Evolutionary conservation across 1,284 basidiomycete genomes (phyloP).

Genomic region (Lentinus polychrous): DNA sequence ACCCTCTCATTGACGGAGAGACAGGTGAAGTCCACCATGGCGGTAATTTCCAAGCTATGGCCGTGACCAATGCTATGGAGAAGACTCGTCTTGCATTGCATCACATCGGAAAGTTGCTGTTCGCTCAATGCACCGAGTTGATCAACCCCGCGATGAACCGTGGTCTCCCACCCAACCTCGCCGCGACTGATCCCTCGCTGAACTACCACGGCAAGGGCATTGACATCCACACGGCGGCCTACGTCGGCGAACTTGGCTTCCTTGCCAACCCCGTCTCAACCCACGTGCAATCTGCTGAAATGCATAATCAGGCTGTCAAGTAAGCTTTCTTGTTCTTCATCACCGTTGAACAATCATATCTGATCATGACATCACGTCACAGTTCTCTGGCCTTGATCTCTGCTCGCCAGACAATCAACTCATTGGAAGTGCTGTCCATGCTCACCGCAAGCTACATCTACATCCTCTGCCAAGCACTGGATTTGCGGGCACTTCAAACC

Average conservation of each 20-base stretch:
- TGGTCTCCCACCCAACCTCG: conserved; percentile 73
- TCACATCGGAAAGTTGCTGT: conserved; percentile 79
- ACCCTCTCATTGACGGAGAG: conserved; percentile 66
- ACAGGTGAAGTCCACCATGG: conserved; percentile 71
- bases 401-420: conserved; percentile 69
- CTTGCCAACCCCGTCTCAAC: conserved; percentile 82
- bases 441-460: conserved; percentile 73
- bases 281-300: conserved; percentile 80
- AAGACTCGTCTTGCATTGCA: conserved; percentile 77
- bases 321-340: conserved; percentile 29
- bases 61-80: conserved; percentile 85
- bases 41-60: conserved; percentile 86
- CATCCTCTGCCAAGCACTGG: conserved; percentile 75
- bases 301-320: conserved; percentile 87
- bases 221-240: conserved; percentile 80
- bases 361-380: conserved; percentile 8
- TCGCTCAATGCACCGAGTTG: conserved; percentile 80
- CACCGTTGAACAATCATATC: not conserved
- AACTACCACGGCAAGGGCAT: conserved; percentile 84
- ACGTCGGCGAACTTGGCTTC: conserved; percentile 75
- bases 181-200: conserved; percentile 76
- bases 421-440: conserved; percentile 71
- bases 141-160: conserved; percentile 79
- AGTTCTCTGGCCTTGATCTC: conserved; percentile 80
- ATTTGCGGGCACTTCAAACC: conserved; percentile 65